These are phyloP conservation scores for Stentor roeselii DNA, from an alignment of 73 alveolate genomes.

Conservation along the genomic window DNA sequence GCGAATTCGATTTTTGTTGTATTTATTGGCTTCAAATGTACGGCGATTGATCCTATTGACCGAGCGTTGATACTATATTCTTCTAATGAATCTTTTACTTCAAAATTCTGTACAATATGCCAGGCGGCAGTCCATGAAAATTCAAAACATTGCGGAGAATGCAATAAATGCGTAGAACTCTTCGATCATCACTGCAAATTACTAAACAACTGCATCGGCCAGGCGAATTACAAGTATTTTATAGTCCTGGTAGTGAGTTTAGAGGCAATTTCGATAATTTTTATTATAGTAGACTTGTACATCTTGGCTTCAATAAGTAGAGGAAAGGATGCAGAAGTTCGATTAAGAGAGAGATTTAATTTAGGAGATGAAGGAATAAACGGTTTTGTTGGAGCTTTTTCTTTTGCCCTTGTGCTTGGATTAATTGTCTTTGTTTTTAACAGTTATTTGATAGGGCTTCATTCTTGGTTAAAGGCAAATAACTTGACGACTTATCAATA, in stretches of 20 bases:
- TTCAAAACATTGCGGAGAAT: slow-evolving; percentile 23
- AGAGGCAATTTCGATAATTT: neutral
- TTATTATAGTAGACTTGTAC: neutral
- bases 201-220: slow-evolving; percentile 25
- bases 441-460: slow-evolving; percentile 15
- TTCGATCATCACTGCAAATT: slow-evolving; percentile 31
- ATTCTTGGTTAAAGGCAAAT: slow-evolving; percentile 8
- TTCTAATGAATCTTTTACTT: neutral
- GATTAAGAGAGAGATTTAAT: neutral
- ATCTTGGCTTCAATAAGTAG: too few relatives aligned
- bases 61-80: neutral
- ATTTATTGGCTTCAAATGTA: neutral
- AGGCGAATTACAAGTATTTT: slow-evolving; percentile 19
- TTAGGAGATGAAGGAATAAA: neutral
- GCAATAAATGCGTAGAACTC: slow-evolving; percentile 12
- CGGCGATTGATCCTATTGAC: slow-evolving; percentile 23
- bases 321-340: neutral
- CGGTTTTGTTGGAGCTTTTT: neutral
- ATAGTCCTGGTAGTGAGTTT: slow-evolving; percentile 2
- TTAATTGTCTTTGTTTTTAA: neutral
- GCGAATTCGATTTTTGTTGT: neutral
- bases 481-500: slow-evolving; percentile 26
- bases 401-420: neutral
- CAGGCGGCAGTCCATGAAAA: slow-evolving; percentile 18
- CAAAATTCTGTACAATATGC: slow-evolving; percentile 25